phyloP scores from a whole-genome alignment of 2,329 filamentous ascomycete genomes.

The Colletotrichum tanaceti region DNA sequence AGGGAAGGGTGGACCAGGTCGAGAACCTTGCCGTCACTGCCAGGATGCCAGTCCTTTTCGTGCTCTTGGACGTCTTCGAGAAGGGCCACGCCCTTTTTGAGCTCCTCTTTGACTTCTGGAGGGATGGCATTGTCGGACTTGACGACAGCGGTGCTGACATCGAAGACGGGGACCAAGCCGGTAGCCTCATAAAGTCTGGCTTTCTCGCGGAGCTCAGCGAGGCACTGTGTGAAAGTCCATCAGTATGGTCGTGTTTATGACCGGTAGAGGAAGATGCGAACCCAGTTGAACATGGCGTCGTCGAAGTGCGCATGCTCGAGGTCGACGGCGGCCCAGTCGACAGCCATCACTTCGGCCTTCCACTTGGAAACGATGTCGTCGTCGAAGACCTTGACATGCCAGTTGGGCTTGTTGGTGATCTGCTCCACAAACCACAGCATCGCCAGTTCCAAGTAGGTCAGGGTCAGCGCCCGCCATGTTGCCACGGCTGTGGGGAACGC shows the following conservation, averaged over 20 bases:
- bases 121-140: slow-evolving; percentile 51
- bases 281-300: slow-evolving; percentile 47
- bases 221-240: slow-evolving; percentile 43
- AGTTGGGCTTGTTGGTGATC: slow-evolving; percentile 47
- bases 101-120: slow-evolving; percentile 46
- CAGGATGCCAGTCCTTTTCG: slow-evolving; percentile 71
- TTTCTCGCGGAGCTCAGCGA: slow-evolving; percentile 50
- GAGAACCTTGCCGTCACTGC: slow-evolving; percentile 66
- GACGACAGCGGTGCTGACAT: slow-evolving; percentile 48
- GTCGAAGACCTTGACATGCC: slow-evolving; percentile 46
- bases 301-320: slow-evolving; percentile 46
- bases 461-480: slow-evolving; percentile 22
- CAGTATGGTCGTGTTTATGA: not conserved
- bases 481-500: slow-evolving; percentile 19
- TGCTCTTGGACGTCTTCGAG: slow-evolving; percentile 64
- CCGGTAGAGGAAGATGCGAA: slow-evolving; percentile 36
- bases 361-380: slow-evolving; percentile 44
- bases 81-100: slow-evolving; percentile 56
- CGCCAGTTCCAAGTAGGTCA: slow-evolving; percentile 39
- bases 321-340: slow-evolving; percentile 46
- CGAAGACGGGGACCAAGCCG: slow-evolving; percentile 50
- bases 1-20: slow-evolving; percentile 74
- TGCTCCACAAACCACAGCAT: slow-evolving; percentile 47
- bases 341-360: slow-evolving; percentile 41
- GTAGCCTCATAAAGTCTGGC: slow-evolving; percentile 49